Evolutionary conservation across 1,284 basidiomycete genomes (phyloP).

Genomic region (Heliocybe sulcata): DNA sequence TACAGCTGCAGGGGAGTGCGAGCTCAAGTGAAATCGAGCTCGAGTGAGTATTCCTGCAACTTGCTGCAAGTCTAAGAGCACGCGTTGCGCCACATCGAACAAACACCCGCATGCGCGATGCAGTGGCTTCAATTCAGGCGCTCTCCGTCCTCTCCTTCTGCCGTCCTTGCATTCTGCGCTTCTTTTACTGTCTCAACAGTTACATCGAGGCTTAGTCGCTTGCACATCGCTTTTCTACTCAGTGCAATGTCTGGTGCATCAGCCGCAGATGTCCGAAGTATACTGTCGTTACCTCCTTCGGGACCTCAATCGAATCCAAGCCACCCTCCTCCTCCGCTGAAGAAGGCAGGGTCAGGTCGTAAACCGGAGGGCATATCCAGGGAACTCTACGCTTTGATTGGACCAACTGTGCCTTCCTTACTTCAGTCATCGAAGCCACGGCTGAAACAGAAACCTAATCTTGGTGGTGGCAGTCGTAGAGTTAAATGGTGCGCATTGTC

Average conservation of each 20-base stretch:
- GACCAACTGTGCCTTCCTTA: slow-evolving; percentile 82
- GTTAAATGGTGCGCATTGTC: slow-evolving; percentile 51
- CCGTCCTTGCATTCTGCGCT: neutral
- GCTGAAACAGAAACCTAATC: slow-evolving; percentile 80
- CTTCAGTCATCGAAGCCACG: slow-evolving; percentile 73
- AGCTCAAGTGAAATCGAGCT: no score
- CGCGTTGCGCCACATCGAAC: no score
- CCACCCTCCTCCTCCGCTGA: slow-evolving; percentile 35
- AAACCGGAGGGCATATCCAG: slow-evolving; percentile 90
- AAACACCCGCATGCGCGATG: no score
- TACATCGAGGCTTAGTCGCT: no score
- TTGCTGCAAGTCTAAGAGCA: no score
- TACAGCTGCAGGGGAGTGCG: no score
- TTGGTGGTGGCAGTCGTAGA: slow-evolving; percentile 50
- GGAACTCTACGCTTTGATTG: slow-evolving; percentile 92
- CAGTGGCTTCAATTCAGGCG: no score
- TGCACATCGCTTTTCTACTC: neutral
- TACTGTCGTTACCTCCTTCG: slow-evolving; percentile 56
- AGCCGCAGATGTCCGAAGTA: slow-evolving; percentile 78
- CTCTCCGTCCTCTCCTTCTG: no score
- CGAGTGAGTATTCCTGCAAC: no score
- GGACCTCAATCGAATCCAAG: slow-evolving; percentile 26
- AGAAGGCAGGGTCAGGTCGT: slow-evolving; percentile 31
- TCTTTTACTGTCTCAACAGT: no score
- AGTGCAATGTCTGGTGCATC: slow-evolving; percentile 40